Conservation (phyloP, 2,329 filamentous ascomycete species). For the Colletotrichum tofieldiae region DNA sequence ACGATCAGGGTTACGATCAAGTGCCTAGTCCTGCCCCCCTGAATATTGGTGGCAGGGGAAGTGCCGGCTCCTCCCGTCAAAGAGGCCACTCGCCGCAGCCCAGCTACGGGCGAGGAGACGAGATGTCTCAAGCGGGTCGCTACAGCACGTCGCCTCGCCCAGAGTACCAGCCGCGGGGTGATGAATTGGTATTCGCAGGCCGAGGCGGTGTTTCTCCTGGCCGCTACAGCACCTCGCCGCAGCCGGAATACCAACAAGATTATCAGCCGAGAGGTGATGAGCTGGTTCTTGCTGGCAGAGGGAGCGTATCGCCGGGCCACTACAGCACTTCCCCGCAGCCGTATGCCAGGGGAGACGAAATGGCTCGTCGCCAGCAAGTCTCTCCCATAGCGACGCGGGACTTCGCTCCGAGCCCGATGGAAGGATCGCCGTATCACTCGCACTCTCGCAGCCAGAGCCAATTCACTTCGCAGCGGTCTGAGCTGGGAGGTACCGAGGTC, state of each 20-base stretch:
- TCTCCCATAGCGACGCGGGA: conserved; percentile 54
- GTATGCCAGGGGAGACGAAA: conserved; percentile 34
- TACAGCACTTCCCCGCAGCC: conserved; percentile 48
- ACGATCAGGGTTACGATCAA: conserved; percentile 53
- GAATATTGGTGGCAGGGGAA: conserved; percentile 57
- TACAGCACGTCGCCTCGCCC: conserved; percentile 49
- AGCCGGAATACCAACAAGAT: conserved; percentile 39
- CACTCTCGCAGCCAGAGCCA: conserved; percentile 50
- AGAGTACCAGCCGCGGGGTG: conserved; percentile 34
- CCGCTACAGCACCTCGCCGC: conserved; percentile 49
- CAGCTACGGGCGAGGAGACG: conserved; percentile 22
- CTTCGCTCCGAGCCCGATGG: conserved; percentile 53
- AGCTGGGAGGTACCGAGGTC: conserved; percentile 54
- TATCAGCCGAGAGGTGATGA: conserved; percentile 40
- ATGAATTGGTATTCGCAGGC: conserved; percentile 50
- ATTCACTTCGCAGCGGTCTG: conserved; percentile 52
- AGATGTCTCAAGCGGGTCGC: conserved; percentile 43
- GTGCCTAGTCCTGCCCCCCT: conserved; percentile 62
- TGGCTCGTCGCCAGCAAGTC: conserved; percentile 40
- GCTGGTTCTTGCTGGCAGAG: conserved; percentile 53
- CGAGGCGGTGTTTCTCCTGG: conserved; percentile 51
- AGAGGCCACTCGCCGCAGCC: conserved; percentile 34
- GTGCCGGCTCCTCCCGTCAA: conserved; percentile 44
- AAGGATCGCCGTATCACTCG: conserved; percentile 48
- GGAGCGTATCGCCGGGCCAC: conserved; percentile 51